Conservation (phyloP, 2,329 filamentous ascomycete species). For the Sporothrix protearum region DNA sequence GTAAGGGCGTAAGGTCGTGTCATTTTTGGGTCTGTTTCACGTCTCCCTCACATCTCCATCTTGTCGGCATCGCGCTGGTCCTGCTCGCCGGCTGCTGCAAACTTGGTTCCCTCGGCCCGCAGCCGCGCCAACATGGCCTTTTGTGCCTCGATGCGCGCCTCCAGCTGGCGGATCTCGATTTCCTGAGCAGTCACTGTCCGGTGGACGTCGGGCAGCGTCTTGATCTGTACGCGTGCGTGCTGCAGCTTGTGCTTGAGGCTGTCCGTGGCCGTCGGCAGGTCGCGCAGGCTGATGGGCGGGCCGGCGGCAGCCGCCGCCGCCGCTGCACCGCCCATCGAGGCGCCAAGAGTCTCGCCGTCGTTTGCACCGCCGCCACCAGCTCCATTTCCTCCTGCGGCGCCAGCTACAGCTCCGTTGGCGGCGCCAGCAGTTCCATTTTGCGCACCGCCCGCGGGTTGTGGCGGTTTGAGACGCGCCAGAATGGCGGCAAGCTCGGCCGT, state of each 20-base stretch:
- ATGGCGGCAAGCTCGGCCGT: conserved; percentile 77
- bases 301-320: conserved; percentile 22
- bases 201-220: conserved; percentile 65
- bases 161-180: conserved; percentile 63
- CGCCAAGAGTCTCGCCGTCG: conserved; percentile 31
- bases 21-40: neutral
- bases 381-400: conserved; percentile 30
- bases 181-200: conserved; percentile 66
- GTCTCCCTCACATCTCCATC: conserved; percentile 40
- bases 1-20: neutral
- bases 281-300: conserved; percentile 56
- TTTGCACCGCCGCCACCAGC: conserved; percentile 33
- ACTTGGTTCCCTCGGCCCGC: conserved; percentile 47
- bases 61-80: conserved; percentile 33
- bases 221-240: conserved; percentile 65
- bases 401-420: conserved; percentile 36
- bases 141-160: conserved; percentile 61
- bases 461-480: conserved; percentile 66
- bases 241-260: conserved; percentile 79
- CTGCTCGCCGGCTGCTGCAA: conserved; percentile 34
- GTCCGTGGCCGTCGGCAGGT: conserved; percentile 74
- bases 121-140: conserved; percentile 54
- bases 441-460: conserved; percentile 34
- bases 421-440: conserved; percentile 34
- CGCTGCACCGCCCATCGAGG: conserved; percentile 30